phyloP scores from a whole-genome alignment of 2,329 filamentous ascomycete genomes.

The Exophiala dermatitidis region DNA sequence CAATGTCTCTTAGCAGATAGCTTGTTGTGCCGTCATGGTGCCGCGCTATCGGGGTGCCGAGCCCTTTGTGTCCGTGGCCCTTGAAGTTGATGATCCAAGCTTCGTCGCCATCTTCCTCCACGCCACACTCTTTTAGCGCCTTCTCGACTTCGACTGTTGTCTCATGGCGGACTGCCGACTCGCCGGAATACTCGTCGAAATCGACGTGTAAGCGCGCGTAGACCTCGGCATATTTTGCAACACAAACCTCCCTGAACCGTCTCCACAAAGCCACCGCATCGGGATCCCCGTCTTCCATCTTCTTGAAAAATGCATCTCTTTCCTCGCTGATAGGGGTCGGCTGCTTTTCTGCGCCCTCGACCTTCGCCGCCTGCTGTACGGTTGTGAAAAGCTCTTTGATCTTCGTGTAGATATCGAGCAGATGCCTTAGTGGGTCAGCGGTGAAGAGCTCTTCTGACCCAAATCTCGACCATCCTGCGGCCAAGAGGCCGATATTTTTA shows the following conservation, averaged over 20 bases:
- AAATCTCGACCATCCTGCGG: conserved; percentile 67
- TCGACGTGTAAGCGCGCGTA: conserved; percentile 64
- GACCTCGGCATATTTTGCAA: conserved; percentile 59
- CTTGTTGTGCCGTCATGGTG: conserved; percentile 69
- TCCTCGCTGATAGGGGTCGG: conserved; percentile 42
- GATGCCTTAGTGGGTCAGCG: conserved; percentile 70
- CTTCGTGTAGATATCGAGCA: conserved; percentile 74
- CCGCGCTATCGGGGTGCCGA: conserved; percentile 63
- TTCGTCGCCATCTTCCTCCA: conserved; percentile 64
- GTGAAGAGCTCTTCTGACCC: conserved; percentile 65
- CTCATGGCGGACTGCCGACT: conserved; percentile 62
- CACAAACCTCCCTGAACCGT: conserved; percentile 60
- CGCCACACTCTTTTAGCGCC: conserved; percentile 55
- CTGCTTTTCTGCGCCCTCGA: conserved; percentile 32
- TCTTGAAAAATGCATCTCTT: conserved; percentile 52
- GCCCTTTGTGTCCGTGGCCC: conserved; percentile 59
- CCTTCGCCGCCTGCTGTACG: conserved; percentile 54
- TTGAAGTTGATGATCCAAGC: conserved; percentile 66
- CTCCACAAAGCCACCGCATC: conserved; percentile 56
- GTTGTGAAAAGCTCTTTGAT: conserved; percentile 51
- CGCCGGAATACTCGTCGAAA: conserved; percentile 66
- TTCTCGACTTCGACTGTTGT: conserved; percentile 59
- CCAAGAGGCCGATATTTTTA: conserved; percentile 50
- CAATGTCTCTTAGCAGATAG: conserved; percentile 72
- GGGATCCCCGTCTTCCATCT: conserved; percentile 61